Percentiles rank a stretch among this genome's conserved stretches.
These are phyloP conservation scores for Dendrocalamus latiflorus DNA, from an alignment of 202 grass and related monocot genomes.

Conservation along the genomic window DNA sequence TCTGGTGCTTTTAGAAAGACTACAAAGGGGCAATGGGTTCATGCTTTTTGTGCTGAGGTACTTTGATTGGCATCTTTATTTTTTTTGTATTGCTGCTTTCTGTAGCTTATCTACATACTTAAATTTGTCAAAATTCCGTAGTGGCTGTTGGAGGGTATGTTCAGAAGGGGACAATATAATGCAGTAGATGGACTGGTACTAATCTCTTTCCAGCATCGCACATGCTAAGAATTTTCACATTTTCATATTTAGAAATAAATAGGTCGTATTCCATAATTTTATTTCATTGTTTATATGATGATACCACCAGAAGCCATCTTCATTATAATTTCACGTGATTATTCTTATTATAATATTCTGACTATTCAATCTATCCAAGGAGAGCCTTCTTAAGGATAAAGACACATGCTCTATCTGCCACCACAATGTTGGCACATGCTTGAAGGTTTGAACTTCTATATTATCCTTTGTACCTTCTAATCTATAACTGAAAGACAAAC, in stretches of 20 bases:
- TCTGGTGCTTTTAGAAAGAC: constrained; percentile 84
- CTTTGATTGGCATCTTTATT: constrained; percentile 5
- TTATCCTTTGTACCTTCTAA: too few species aligned
- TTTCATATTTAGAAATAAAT: neutral
- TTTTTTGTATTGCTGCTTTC: neutral
- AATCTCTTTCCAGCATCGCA: neutral
- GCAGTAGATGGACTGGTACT: constrained; percentile 76
- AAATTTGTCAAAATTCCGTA: constrained; percentile 23
- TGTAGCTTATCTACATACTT: neutral
- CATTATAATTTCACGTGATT: constrained; percentile 8
- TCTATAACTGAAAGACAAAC: too few species aligned
- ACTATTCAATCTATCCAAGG: too few species aligned
- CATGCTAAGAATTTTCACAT: too few species aligned
- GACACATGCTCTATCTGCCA: too few species aligned
- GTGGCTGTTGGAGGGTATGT: constrained; percentile 85
- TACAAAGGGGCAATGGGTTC: constrained; percentile 74
- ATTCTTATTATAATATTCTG: constrained; percentile 19
- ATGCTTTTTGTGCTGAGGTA: constrained; percentile 99
- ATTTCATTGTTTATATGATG: constrained; percentile 8
- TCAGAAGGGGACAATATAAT: constrained; percentile 76
- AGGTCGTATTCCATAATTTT: neutral
- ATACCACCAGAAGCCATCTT: neutral
- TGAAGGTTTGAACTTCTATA: too few species aligned
- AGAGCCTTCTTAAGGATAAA: too few species aligned
- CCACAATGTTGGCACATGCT: too few species aligned